Evolutionary conservation across 208 protist genomes (phyloP), one percentile per base, ranked within the genome.

Genomic region (Naegleria gruberi): DNA sequence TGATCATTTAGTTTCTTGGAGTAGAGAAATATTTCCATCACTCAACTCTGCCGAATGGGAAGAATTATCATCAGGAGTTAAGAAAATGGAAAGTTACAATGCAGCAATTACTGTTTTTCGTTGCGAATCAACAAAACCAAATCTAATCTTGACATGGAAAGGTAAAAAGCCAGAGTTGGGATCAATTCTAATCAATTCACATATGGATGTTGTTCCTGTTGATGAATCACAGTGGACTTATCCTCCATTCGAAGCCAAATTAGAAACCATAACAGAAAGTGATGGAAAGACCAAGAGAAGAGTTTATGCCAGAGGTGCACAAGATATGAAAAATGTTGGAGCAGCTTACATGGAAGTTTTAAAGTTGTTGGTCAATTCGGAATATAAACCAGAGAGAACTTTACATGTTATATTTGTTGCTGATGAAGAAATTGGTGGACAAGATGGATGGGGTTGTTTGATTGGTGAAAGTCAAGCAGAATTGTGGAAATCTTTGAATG

Each of bases 241-340:
- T 34, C n/a, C 19, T 51, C 91, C 90, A 90, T 91, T 93, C 4
- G 7, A 83, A 17, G 57, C 89, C 30, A n/a, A n/a, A n/a, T 91
- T 55, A 12, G 84, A 94, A 0, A 91, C 92, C 45, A 2, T n/a
- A n/a, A 55, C 46, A 19, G 83, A 19, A 19, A 15, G 5, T 5
- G 46, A 55, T 55, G 15, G 15, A 19, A 15, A 19, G 46, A 55
- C 15, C 15, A 15, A 93, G 23, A 93, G 94, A 40, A 43, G 90
- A 51, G 96, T 96, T 55, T 95, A 91, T 89, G 93, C 57, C 0
- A 92, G 95, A 82, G 95, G 95, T 5, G 91, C 95, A 23, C 95
- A 97, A 90, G 94, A 96, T 84, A 96, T 96, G 94, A 96, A 95
- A 87, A 96, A 90, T 86, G 95, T 97, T 6, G 57, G 92, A 82